phyloP scores from a whole-genome alignment of 768 basidiomycete species.

The Amanita rubescens region DNA sequence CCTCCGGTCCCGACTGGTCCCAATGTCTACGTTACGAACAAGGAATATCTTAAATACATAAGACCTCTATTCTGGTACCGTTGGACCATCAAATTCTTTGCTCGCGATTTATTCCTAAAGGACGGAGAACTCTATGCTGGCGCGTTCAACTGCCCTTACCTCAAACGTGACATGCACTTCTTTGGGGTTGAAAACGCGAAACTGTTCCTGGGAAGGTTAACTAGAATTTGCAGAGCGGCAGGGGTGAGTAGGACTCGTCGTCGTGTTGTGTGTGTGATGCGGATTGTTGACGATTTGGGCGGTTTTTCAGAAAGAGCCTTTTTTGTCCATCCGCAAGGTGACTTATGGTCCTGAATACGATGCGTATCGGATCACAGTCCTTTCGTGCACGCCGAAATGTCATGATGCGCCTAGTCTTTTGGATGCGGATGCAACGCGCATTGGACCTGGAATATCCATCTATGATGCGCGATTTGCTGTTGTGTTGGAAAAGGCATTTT shows the following conservation, averaged over 20 bases:
- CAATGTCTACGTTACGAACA: not conserved
- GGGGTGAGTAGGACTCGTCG: not conserved
- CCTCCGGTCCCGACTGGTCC: not conserved
- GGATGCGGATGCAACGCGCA: not conserved
- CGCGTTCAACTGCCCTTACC: not conserved
- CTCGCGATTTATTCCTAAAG: not conserved
- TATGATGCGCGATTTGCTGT: not conserved
- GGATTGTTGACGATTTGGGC: not conserved
- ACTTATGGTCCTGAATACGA: not conserved
- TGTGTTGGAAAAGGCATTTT: not conserved
- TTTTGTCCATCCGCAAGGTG: not conserved
- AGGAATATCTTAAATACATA: not conserved
- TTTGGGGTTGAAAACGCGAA: not conserved
- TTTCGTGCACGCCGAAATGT: not conserved
- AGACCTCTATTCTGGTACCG: not conserved
- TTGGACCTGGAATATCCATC: constrained; percentile 1
- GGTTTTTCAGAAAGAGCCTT: not conserved
- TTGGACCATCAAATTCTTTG: not conserved
- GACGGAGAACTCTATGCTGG: not conserved
- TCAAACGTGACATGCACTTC: not conserved
- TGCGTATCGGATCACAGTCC: not conserved
- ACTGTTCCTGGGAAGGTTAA: not conserved
- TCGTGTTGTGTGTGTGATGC: not conserved
- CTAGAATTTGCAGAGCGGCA: not conserved
- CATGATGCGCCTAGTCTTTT: not conserved